phyloP scores from a whole-genome alignment of 306 rosid species.

The Casuarina glauca region DNA sequence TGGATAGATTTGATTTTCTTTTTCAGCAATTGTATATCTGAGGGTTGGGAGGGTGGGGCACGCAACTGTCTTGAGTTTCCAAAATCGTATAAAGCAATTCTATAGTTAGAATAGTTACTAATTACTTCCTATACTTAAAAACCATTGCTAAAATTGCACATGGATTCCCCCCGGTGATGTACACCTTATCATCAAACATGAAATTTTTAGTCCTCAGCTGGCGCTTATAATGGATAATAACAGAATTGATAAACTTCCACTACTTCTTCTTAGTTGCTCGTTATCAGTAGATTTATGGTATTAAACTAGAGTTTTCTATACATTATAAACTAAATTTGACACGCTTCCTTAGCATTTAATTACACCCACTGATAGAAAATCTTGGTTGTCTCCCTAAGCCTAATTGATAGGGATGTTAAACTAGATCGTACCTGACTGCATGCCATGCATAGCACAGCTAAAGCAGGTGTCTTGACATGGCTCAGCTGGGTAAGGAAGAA shows the following conservation, averaged over 20 bases:
- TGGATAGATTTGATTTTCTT: too few species aligned
- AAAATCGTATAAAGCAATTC: too few species aligned
- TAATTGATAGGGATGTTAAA: conserved; percentile 13
- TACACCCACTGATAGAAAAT: neutral
- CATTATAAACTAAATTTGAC: neutral
- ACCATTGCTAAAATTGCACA: too few species aligned
- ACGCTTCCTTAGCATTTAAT: neutral
- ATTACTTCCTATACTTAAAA: too few species aligned
- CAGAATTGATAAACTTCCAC: neutral
- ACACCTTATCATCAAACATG: too few species aligned
- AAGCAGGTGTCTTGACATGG: conserved; percentile 69
- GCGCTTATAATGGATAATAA: too few species aligned
- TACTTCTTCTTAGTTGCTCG: neutral
- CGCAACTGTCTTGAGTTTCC: too few species aligned
- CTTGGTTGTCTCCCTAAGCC: neutral
- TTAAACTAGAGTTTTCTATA: neutral
- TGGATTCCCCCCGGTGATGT: too few species aligned
- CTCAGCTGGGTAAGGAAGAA: conserved; percentile 87
- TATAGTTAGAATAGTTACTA: too few species aligned
- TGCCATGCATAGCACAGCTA: conserved; percentile 93
- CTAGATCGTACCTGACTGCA: conserved; percentile 84
- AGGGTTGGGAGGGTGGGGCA: too few species aligned
- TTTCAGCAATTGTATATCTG: too few species aligned
- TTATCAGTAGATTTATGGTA: neutral
- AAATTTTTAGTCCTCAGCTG: too few species aligned